A percentile compares a stretch with the other conserved stretches of the same genome.
Evolutionary conservation across 1,139 yeast genomes (phyloP).

Genomic region (Maudiozyma humilis): DNA sequence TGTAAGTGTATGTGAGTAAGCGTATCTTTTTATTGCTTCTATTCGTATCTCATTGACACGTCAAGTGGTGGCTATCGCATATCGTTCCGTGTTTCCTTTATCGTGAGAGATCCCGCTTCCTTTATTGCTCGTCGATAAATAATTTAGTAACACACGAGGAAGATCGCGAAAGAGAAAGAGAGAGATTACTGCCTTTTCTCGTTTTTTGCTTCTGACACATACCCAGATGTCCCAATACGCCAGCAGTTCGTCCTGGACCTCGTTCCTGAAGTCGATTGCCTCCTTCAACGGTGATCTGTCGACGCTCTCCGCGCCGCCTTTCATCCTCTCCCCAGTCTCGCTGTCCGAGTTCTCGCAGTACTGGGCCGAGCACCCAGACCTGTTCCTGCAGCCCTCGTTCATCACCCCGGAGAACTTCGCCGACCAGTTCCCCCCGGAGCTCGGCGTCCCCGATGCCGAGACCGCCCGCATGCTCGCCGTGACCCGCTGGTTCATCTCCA

Average conservation of each 20-base stretch:
- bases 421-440: conserved; percentile 30
- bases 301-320: conserved; percentile 93
- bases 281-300: conserved; percentile 94
- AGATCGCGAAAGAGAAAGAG: too few species aligned
- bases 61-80: background rate
- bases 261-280: conserved; percentile 83
- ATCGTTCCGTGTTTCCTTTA: too few species aligned
- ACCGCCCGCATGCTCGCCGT: conserved; percentile 61
- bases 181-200: too few species aligned
- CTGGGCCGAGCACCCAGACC: conserved; percentile 86
- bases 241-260: conserved; percentile 50
- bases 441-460: conserved; percentile 33
- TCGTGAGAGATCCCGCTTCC: too few species aligned
- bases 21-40: too few species aligned
- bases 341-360: conserved; percentile 86
- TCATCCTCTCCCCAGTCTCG: conserved; percentile 84
- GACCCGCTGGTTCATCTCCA: conserved; percentile 83
- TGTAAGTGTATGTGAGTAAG: too few species aligned
- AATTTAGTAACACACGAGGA: too few species aligned
- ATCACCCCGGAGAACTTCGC: conserved; percentile 33
- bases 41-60: background rate
- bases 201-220: background rate
- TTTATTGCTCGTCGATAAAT: too few species aligned
- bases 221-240: conserved; percentile 27
- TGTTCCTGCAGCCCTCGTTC: conserved; percentile 63